Evolutionary conservation across 1,284 basidiomycete species (phyloP).

Genomic region (Grifola frondosa): DNA sequence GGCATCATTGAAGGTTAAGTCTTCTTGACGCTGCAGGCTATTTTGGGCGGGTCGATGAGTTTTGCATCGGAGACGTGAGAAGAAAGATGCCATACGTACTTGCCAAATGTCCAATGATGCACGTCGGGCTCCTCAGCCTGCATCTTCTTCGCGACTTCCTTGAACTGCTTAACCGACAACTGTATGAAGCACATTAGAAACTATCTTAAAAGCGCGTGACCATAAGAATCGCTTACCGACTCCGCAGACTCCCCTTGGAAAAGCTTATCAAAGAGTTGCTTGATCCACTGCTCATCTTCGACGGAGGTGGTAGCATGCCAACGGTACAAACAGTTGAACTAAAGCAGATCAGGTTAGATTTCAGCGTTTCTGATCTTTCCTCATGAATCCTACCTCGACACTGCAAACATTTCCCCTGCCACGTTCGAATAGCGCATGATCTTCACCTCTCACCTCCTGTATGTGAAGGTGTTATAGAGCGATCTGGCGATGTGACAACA

Average conservation of each 20-base stretch:
- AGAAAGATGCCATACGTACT: no score
- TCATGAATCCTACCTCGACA: conserved; percentile 72
- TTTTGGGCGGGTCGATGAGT: conserved; percentile 12
- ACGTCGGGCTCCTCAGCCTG: conserved; percentile 44
- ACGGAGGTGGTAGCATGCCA: conserved; percentile 78
- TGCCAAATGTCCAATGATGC: conserved; percentile 67
- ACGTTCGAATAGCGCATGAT: conserved; percentile 67
- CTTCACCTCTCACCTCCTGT: conserved; percentile 60
- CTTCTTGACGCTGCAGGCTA: conserved; percentile 60
- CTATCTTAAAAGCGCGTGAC: neutral
- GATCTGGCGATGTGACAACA: no score
- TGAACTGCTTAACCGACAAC: conserved; percentile 64
- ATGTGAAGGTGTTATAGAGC: neutral
- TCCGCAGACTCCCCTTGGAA: conserved; percentile 58
- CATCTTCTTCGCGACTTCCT: conserved; percentile 41
- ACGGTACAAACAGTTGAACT: conserved; percentile 83
- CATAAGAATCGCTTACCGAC: conserved; percentile 22
- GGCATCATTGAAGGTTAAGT: conserved; percentile 68
- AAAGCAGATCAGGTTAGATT: neutral
- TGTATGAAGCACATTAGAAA: conserved; percentile 15
- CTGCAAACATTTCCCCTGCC: conserved; percentile 77
- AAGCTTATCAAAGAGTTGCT: conserved; percentile 43
- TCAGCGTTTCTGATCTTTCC: no score
- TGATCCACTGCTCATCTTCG: conserved; percentile 71
- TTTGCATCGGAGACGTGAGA: neutral